These are phyloP conservation scores for Chlamydomonas schloesseri DNA, from an alignment of 139 green algal genomes.

Conservation along the genomic window DNA sequence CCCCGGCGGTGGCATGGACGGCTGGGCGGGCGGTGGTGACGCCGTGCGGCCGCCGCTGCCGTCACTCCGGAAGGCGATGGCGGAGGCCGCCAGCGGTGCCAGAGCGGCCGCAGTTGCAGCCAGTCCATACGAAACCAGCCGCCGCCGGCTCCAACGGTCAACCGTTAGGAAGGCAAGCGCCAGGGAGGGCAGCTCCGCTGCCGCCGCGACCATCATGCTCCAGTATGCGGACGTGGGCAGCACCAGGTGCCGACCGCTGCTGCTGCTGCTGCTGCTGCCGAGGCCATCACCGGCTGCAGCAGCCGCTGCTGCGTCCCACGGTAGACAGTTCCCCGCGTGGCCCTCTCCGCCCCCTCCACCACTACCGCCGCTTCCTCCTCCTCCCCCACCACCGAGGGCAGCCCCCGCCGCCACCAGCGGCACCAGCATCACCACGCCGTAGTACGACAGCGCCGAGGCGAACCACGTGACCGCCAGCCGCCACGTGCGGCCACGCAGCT, in stretches of 20 bases:
- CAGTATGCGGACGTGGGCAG: neutral
- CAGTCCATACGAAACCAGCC: neutral
- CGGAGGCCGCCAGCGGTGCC: neutral
- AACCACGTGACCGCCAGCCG: slow-evolving; percentile 78
- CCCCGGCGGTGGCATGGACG: no score
- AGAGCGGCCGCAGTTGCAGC: slow-evolving; percentile 14
- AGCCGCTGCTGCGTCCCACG: no score
- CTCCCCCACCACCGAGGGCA: neutral
- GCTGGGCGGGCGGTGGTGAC: neutral
- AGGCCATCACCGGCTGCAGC: neutral
- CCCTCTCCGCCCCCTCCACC: neutral
- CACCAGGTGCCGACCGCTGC: neutral
- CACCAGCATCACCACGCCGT: slow-evolving; percentile 83
- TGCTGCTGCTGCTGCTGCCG: no score
- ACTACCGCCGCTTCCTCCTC: no score
- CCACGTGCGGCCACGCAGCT: neutral
- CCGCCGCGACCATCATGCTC: neutral
- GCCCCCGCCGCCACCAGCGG: slow-evolving; percentile 42
- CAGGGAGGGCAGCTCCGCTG: slow-evolving; percentile 23
- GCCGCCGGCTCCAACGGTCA: slow-evolving; percentile 11
- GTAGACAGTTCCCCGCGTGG: no score
- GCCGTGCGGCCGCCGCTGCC: neutral
- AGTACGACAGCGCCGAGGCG: slow-evolving; percentile 79
- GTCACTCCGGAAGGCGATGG: neutral
- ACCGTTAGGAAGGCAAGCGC: neutral